Evolutionary conservation across 805 yeast genomes (phyloP).

Genomic region (Yamadazyma akitaensis): DNA sequence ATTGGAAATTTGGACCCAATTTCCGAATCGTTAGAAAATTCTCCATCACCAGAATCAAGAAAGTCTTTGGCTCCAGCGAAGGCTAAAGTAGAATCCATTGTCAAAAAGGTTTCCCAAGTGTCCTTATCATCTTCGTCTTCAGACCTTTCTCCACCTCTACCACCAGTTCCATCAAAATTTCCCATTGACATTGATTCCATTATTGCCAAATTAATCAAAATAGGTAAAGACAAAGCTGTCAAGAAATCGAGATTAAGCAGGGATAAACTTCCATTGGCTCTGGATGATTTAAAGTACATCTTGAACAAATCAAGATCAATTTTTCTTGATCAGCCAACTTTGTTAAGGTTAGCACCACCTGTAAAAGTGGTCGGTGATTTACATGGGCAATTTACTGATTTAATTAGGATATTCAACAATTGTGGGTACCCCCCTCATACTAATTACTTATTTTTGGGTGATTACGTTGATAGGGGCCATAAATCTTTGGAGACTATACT

Average conservation of each 20-base stretch:
- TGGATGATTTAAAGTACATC: slow-evolving; percentile 53
- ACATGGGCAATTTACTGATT: slow-evolving; percentile 63
- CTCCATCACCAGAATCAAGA: slow-evolving; percentile 21
- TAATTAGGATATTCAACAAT: slow-evolving; percentile 51
- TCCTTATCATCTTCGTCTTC: slow-evolving; percentile 12
- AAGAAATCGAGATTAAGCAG: slow-evolving; percentile 23
- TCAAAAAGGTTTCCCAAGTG: slow-evolving; percentile 5
- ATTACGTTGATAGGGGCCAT: slow-evolving; percentile 58
- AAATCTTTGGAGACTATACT: slow-evolving; percentile 55
- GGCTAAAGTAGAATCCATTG: not conserved
- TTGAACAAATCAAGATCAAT: slow-evolving; percentile 58
- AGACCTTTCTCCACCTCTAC: slow-evolving; percentile 16
- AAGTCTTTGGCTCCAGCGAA: not conserved
- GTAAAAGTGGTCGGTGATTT: slow-evolving; percentile 83
- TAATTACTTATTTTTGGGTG: slow-evolving; percentile 55
- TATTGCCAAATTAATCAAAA: slow-evolving; percentile 55
- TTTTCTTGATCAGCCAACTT: slow-evolving; percentile 61
- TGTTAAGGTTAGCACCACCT: slow-evolving; percentile 67
- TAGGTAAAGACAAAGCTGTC: slow-evolving; percentile 33
- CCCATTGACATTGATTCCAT: slow-evolving; percentile 59
- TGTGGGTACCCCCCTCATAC: slow-evolving; percentile 60
- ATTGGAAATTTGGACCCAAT: slow-evolving; percentile 26
- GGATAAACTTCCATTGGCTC: slow-evolving; percentile 49
- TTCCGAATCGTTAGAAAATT: slow-evolving; percentile 23
- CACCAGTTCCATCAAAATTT: slow-evolving; percentile 7